Base-by-base conservation (phyloP, 208 protist genomes). In the Acanthamoeba castellanii region DNA sequence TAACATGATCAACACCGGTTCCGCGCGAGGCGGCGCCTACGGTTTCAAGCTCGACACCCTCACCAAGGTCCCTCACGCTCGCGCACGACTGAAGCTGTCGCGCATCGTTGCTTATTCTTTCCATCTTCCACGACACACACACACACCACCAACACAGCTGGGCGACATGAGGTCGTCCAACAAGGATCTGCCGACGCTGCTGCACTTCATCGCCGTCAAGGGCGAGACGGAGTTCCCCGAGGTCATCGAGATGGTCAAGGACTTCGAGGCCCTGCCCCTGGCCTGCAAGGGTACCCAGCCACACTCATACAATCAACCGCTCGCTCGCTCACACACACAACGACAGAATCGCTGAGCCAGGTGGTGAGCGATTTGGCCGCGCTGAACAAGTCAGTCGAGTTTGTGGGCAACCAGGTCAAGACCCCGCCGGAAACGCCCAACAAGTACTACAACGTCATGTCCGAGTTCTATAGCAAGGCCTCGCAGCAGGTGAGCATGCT, bases 41-140 rank as follows among this genome's bases (percentile, higher is more conserved):
- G 95, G 95, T 68, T 94, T 96, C 66, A 57, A 85, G 81, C 70
- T 95, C 34, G 94, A 96, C 22, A 82, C 82, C 25, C 93, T 96
- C n/a, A 57, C 20, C 57, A 95, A 96, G 93, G 64, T 93, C 37
- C 3, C 37, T 1, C 37, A 42, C 37, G 37, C 37, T 42, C 37
- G 1, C 37, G 37, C 37, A 42, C 37, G 37, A 42, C 37, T 42
- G 37, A 42, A 1, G 37, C 37, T 34, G 66, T 8, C 25, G 13
- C 9, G 18, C 27, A 1, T 74, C 27, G 18, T 74, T 74, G 66
- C 32, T 74, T 0, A 42, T 3, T 42, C 37, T 42, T 3, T 42
- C 2, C 37, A 42, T 42, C 37, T 42, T 42, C 37, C 37, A 3
- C 37, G 37, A 14, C 50, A 55, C 50, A 55, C 50, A 55, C 50